Percentiles rank a stretch among this genome's conserved stretches.
Evolutionary conservation across 1,284 basidiomycete genomes (phyloP).

Genomic region (Golubevia pallescens): DNA sequence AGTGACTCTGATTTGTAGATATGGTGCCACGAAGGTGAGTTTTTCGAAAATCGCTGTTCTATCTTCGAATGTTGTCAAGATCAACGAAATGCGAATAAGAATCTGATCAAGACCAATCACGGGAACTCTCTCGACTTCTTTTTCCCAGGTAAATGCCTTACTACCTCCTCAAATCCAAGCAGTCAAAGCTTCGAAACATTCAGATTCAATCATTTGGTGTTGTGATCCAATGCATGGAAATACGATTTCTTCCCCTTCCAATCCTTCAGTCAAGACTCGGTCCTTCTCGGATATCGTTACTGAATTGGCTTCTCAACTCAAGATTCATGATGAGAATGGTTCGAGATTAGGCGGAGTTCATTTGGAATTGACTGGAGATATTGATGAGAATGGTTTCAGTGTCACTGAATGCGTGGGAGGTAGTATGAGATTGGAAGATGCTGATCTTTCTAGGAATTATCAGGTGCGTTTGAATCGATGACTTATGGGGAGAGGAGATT

Average conservation of each 20-base stretch:
- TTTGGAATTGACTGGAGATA: slow-evolving; percentile 93
- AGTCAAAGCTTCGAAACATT: slow-evolving; percentile 78
- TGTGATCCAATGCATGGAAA: slow-evolving; percentile 99
- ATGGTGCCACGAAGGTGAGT: slow-evolving; percentile 81
- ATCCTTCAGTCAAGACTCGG: slow-evolving; percentile 40
- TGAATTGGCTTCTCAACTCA: slow-evolving; percentile 81
- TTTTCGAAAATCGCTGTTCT: slow-evolving; percentile 1
- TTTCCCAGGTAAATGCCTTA: slow-evolving; percentile 66
- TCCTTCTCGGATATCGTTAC: slow-evolving; percentile 87
- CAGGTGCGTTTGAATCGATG: slow-evolving; percentile 66
- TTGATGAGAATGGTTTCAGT: slow-evolving; percentile 88
- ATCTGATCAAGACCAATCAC: too few relatives aligned
- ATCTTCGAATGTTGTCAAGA: too few relatives aligned
- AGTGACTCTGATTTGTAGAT: slow-evolving; percentile 89
- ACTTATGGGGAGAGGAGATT: not conserved
- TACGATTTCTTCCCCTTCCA: slow-evolving; percentile 48
- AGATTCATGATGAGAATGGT: slow-evolving; percentile 75
- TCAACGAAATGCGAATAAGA: too few relatives aligned
- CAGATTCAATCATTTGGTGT: slow-evolving; percentile 80
- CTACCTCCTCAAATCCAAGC: slow-evolving; percentile 83
- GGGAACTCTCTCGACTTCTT: too few relatives aligned
- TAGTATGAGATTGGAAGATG: slow-evolving; percentile 69
- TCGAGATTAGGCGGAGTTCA: slow-evolving; percentile 91
- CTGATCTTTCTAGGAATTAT: slow-evolving; percentile 69
- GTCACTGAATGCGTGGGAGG: slow-evolving; percentile 74